Evolutionary conservation across 2,329 filamentous ascomycete species (phyloP).

Genomic region (Sclerotinia subarctica): DNA sequence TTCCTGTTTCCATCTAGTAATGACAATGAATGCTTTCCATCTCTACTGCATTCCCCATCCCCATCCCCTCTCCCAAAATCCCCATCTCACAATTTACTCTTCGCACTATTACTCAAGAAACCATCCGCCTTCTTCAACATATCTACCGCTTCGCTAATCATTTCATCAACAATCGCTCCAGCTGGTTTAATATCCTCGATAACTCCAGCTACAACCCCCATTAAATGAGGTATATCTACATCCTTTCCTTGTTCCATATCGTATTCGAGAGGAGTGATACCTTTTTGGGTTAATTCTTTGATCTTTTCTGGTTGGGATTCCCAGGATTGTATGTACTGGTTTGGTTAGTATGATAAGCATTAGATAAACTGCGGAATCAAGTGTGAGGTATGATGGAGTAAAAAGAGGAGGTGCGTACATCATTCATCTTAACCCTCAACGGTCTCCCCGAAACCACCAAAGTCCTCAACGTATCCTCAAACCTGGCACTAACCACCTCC

Average conservation of each 20-base stretch:
- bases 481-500: slow-evolving; percentile 74
- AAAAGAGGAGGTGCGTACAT: neutral
- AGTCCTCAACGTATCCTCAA: slow-evolving; percentile 77
- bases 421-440: slow-evolving; percentile 72
- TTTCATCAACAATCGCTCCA: slow-evolving; percentile 79
- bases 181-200: slow-evolving; percentile 79
- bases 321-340: slow-evolving; percentile 77
- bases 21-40: no score
- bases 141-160: slow-evolving; percentile 73
- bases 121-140: slow-evolving; percentile 58
- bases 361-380: neutral
- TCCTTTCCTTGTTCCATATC: slow-evolving; percentile 82
- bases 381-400: neutral
- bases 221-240: slow-evolving; percentile 81
- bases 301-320: slow-evolving; percentile 73
- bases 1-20: no score
- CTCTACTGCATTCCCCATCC: no score
- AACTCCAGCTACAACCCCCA: slow-evolving; percentile 87
- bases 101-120: neutral
- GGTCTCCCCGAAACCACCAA: slow-evolving; percentile 80
- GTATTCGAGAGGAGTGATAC: slow-evolving; percentile 75
- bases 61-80: no score
- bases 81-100: slow-evolving; percentile 9
- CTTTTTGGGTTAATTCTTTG: slow-evolving; percentile 68
- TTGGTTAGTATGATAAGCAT: neutral